phyloP scores from a whole-genome alignment of 2,329 filamentous ascomycete genomes.

The Colletotrichum phormii region DNA sequence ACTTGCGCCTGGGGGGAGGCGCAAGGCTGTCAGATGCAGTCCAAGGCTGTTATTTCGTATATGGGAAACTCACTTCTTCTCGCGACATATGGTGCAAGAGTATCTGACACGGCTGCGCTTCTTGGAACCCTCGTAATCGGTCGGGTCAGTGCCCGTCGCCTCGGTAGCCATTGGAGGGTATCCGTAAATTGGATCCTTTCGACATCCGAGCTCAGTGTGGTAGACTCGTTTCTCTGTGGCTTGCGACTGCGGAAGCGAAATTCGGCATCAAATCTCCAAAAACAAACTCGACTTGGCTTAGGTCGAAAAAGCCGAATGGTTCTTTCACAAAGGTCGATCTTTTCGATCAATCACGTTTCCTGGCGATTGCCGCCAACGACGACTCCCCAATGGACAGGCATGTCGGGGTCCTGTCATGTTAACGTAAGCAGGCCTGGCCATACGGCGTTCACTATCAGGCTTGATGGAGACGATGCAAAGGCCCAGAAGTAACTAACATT shows the following conservation, averaged over 20 bases:
- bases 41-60: not conserved
- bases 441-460: not conserved
- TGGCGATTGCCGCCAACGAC: not conserved
- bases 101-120: conserved; percentile 47
- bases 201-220: not conserved
- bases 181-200: not conserved
- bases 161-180: not conserved
- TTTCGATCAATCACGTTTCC: not conserved
- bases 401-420: not conserved
- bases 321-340: not conserved
- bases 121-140: conserved; percentile 37
- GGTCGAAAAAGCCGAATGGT: not conserved
- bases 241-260: not conserved
- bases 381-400: not conserved
- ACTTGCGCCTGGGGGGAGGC: conserved; percentile 43
- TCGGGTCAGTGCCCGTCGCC: conserved; percentile 54
- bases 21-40: not conserved
- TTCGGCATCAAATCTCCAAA: not conserved
- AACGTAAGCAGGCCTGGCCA: not conserved
- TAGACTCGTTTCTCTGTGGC: not conserved
- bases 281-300: not conserved
- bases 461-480: not conserved
- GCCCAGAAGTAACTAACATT: not conserved
- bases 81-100: conserved; percentile 48
- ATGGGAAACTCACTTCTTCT: conserved; percentile 45